A percentile compares a stretch with the other conserved stretches of the same genome.
These are phyloP conservation scores for Kwoniella heveanensis DNA, from an alignment of 768 basidiomycete species.

Conservation along the genomic window DNA sequence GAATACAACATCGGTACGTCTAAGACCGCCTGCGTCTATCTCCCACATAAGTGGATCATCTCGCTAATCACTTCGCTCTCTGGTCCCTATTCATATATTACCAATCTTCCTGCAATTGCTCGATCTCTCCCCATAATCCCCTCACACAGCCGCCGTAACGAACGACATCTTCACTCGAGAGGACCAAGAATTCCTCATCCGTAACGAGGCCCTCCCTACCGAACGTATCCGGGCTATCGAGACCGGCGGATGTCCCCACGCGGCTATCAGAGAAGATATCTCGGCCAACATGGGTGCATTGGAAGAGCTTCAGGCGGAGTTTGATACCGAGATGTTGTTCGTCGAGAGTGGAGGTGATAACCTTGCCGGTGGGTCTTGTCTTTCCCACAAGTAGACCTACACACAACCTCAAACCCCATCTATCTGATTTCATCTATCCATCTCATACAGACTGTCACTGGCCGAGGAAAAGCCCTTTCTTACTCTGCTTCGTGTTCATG, in stretches of 20 bases:
- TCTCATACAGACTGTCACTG: no score
- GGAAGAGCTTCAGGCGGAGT: conserved; percentile 90
- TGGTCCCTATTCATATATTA: no score
- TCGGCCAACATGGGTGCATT: conserved; percentile 95
- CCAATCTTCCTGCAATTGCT: no score
- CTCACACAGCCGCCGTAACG: conserved; percentile 83
- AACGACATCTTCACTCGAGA: conserved; percentile 99
- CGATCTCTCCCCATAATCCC: no score
- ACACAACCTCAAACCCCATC: not conserved
- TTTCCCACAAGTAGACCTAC: not conserved
- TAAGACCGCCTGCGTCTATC: no score
- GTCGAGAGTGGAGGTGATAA: conserved; percentile 98
- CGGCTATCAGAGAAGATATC: conserved; percentile 97
- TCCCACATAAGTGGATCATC: no score
- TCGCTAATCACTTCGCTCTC: no score
- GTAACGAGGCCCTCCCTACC: conserved; percentile 80
- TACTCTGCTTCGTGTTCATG: no score
- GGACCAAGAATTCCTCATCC: conserved; percentile 96
- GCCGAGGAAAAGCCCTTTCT: no score
- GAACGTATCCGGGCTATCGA: conserved; percentile 91
- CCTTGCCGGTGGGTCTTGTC: conserved; percentile 65
- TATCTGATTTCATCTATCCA: not conserved
- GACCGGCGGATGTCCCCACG: conserved; percentile 95
- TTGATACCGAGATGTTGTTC: conserved; percentile 82
- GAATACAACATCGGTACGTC: conserved; percentile 85